These are phyloP conservation scores for Actinomortierella ambigua DNA, from an alignment of 371 early-diverging fungal genomes.

Conservation along the genomic window DNA sequence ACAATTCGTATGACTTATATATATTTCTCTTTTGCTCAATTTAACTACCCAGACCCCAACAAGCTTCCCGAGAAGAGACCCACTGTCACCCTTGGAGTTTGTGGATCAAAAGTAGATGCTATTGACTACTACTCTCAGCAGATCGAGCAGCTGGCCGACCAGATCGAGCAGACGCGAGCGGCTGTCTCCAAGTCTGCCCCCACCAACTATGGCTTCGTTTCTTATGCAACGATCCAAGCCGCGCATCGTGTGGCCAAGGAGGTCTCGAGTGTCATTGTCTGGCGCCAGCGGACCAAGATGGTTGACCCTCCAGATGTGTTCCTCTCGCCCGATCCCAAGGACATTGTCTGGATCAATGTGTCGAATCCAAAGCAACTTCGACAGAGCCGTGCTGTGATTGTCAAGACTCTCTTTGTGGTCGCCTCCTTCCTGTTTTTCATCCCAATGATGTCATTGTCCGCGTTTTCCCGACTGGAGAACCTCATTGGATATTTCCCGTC, in stretches of 20 bases:
- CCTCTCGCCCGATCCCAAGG: constrained; percentile 74
- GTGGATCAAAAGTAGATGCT: constrained; percentile 75
- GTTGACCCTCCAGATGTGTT: constrained; percentile 51
- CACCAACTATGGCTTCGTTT: constrained; percentile 78
- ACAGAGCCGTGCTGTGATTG: constrained; percentile 59
- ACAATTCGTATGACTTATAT: constrained; percentile 8
- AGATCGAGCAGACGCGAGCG: constrained; percentile 64
- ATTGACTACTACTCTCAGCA: constrained; percentile 74
- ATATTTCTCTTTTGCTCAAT: constrained; percentile 6
- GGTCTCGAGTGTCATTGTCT: constrained; percentile 37
- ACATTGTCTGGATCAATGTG: constrained; percentile 83
- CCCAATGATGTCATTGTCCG: constrained; percentile 66
- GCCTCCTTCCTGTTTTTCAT: constrained; percentile 73
- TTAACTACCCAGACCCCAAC: constrained; percentile 49
- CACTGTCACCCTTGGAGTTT: constrained; percentile 50
- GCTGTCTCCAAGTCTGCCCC: constrained; percentile 56
- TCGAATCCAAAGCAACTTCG: constrained; percentile 63
- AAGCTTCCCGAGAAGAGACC: constrained; percentile 58
- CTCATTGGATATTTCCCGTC: constrained; percentile 58
- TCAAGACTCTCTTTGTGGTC: constrained; percentile 57
- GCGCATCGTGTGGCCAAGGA: constrained; percentile 67
- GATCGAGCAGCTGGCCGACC: constrained; percentile 65
- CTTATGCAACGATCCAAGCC: constrained; percentile 62
- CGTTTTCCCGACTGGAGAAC: constrained; percentile 61
- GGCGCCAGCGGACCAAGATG: constrained; percentile 35